A percentile compares a stretch with the other conserved stretches of the same genome.
These are phyloP conservation scores for Epichloe bromicola DNA, from an alignment of 2,329 filamentous ascomycete species.

Conservation along the genomic window DNA sequence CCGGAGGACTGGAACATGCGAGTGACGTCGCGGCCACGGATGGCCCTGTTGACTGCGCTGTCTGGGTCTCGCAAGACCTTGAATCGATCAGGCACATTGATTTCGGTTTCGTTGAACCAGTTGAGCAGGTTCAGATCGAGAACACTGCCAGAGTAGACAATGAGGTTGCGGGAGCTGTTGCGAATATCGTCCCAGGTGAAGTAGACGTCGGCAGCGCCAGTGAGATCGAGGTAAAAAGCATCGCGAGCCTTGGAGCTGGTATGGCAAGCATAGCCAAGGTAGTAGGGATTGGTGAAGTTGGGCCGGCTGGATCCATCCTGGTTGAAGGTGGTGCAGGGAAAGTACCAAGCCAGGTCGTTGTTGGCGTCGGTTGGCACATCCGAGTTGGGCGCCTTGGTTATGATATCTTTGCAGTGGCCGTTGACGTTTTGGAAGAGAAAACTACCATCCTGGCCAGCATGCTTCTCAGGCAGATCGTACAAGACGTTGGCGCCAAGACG, in stretches of 20 bases:
- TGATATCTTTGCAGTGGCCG: conserved; percentile 84
- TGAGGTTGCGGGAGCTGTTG: conserved; percentile 77
- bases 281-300: conserved; percentile 62
- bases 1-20: conserved; percentile 66
- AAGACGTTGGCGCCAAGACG: conserved; percentile 60
- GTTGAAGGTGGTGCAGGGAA: conserved; percentile 82
- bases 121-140: conserved; percentile 76
- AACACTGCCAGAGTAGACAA: conserved; percentile 90
- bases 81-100: conserved; percentile 63
- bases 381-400: conserved; percentile 56
- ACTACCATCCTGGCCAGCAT: conserved; percentile 83
- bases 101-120: conserved; percentile 80
- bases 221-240: conserved; percentile 59
- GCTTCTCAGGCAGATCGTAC: conserved; percentile 69
- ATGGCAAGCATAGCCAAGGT: conserved; percentile 80
- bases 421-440: conserved; percentile 99
- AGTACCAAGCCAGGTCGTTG: conserved; percentile 85
- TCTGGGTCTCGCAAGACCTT: conserved; percentile 62
- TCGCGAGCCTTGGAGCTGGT: conserved; percentile 57
- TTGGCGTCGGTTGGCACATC: conserved; percentile 65
- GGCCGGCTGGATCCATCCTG: conserved; percentile 77
- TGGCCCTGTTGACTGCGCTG: conserved; percentile 42
- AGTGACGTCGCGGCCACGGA: conserved; percentile 80
- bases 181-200: conserved; percentile 92
- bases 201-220: conserved; percentile 72